These are phyloP conservation scores for Raphanus sativus DNA, from an alignment of 345 rosid species.

Conservation along the genomic window DNA sequence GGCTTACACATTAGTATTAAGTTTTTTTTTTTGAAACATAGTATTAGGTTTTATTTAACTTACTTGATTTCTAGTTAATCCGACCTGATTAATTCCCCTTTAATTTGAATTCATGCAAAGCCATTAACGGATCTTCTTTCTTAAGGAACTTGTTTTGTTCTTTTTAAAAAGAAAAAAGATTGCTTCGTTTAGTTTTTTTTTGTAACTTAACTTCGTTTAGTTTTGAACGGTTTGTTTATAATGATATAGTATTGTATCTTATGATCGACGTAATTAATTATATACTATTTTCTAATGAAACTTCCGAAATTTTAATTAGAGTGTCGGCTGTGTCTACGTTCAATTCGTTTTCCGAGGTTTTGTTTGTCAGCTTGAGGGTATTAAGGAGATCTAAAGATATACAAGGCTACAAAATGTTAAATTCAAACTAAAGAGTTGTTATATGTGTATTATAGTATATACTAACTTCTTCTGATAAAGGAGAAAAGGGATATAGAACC, in stretches of 20 bases:
- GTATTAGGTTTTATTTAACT: background rate
- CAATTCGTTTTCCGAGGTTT: constrained; percentile 17
- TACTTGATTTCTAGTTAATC: background rate
- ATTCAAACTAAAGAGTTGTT: constrained; percentile 31
- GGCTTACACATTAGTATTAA: background rate
- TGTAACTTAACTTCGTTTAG: constrained; percentile 5
- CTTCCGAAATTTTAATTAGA: background rate
- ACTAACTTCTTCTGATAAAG: constrained; percentile 15
- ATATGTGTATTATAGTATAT: background rate
- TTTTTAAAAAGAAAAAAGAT: background rate
- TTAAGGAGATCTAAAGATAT: constrained; percentile 5
- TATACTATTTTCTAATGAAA: background rate
- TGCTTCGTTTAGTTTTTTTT: background rate
- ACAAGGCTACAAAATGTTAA: constrained; percentile 25
- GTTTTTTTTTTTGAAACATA: too few relatives aligned
- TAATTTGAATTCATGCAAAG: constrained; percentile 6
- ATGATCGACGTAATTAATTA: background rate
- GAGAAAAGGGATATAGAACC: constrained; percentile 18
- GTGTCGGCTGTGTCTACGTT: constrained; percentile 29
- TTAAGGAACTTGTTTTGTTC: background rate
- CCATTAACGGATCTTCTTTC: background rate
- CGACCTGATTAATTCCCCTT: background rate
- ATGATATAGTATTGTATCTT: background rate
- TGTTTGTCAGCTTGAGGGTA: constrained; percentile 10
- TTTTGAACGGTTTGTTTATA: background rate